Conservation (phyloP, 208 protist genomes). For the Crithidia sp. region DNA sequence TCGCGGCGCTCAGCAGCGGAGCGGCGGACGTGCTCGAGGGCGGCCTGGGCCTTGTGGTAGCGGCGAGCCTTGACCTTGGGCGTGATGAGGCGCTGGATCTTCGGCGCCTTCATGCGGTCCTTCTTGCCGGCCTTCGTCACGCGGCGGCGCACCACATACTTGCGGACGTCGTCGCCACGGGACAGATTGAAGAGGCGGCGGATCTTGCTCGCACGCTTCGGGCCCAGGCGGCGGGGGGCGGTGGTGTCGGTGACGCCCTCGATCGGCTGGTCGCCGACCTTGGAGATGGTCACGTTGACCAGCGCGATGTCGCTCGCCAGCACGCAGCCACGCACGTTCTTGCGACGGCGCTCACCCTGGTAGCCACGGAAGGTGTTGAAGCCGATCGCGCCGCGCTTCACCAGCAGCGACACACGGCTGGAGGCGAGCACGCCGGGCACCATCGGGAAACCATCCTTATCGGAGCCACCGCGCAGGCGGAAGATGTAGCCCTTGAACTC, state of each 20-base stretch:
- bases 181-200: slow-evolving; percentile 99
- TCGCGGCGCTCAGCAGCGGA: slow-evolving; percentile 75
- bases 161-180: slow-evolving; percentile 97
- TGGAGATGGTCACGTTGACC: slow-evolving; percentile 97
- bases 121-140: slow-evolving; percentile 95
- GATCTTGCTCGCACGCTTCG: slow-evolving; percentile 99
- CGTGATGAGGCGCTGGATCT: slow-evolving; percentile 99
- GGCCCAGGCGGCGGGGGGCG: slow-evolving; percentile 97
- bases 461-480: slow-evolving; percentile 99
- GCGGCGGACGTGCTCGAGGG: slow-evolving; percentile 70
- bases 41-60: slow-evolving; percentile 75
- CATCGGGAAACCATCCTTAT: slow-evolving; percentile 99
- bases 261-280: slow-evolving; percentile 96
- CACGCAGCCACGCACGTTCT: slow-evolving; percentile 99
- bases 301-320: slow-evolving; percentile 96
- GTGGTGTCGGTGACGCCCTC: slow-evolving; percentile 97
- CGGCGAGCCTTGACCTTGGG: slow-evolving; percentile 81
- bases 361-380: slow-evolving; percentile 93
- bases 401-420: slow-evolving; percentile 97
- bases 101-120: slow-evolving; percentile 97
- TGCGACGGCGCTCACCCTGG: slow-evolving; percentile 97
- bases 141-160: slow-evolving; percentile 97
- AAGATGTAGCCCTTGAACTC: slow-evolving; percentile 97
- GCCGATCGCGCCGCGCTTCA: slow-evolving; percentile 93
- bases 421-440: slow-evolving; percentile 98